phyloP scores from a whole-genome alignment of 352 stramenopile species.

The Globisporangium solare region DNA sequence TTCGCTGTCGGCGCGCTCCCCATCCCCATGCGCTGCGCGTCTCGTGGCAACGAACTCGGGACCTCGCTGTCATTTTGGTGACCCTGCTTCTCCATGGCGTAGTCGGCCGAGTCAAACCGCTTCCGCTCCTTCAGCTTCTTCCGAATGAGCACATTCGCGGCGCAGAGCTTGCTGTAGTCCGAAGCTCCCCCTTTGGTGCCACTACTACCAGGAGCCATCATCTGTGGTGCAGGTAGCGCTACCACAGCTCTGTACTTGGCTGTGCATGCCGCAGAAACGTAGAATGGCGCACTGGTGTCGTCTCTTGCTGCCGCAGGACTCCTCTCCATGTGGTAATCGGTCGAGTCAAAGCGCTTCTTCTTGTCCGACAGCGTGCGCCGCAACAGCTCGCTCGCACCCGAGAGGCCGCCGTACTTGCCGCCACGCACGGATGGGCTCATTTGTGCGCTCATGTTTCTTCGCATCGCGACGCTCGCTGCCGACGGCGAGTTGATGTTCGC shows the following conservation, averaged over 20 bases:
- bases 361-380: conserved; percentile 31
- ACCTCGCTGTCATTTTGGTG: conserved; percentile 15
- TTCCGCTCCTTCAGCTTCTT: conserved; percentile 80
- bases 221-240: conserved; percentile 4
- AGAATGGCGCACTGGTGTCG: conserved; percentile 1
- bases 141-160: conserved; percentile 70
- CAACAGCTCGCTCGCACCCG: conserved; percentile 29
- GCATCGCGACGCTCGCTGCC: conserved; percentile 21
- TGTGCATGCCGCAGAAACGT: neutral
- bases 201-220: neutral
- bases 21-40: no score
- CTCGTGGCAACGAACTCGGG: no score
- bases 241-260: neutral
- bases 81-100: conserved; percentile 60
- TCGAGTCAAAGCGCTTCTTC: conserved; percentile 34
- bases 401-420: conserved; percentile 42
- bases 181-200: conserved; percentile 10
- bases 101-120: conserved; percentile 79
- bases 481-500: conserved; percentile 45
- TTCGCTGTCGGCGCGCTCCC: conserved; percentile 1
- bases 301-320: neutral
- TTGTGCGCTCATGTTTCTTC: conserved; percentile 25
- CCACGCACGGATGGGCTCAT: conserved; percentile 52
- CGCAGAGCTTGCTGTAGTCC: conserved; percentile 63
- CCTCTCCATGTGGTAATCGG: conserved; percentile 28